Conservation (phyloP, 2,329 filamentous ascomycete genomes). For the Neoarthrinium moseri region DNA sequence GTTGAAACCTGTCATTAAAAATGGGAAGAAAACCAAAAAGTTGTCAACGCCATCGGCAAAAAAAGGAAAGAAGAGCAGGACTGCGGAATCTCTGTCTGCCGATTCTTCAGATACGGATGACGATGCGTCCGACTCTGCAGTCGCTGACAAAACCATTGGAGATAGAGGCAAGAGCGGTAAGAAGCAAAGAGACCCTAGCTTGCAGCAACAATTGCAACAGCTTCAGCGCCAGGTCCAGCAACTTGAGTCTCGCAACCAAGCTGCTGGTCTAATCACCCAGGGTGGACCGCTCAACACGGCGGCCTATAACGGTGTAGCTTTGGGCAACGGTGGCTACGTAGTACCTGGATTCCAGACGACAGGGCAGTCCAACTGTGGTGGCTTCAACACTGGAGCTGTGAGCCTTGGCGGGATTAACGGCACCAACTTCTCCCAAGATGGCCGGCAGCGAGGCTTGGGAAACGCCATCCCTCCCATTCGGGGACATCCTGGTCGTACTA, state of each 20-base stretch:
- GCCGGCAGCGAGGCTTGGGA: no score
- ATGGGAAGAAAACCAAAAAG: no score
- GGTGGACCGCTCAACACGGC: background rate
- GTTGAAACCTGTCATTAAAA: no score
- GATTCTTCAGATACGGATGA: constrained; percentile 19
- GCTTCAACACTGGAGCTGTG: background rate
- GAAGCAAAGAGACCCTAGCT: constrained; percentile 5
- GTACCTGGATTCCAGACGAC: no score
- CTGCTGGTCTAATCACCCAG: background rate
- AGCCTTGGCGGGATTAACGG: background rate
- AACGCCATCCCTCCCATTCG: no score
- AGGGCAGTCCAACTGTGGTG: no score
- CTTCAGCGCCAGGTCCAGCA: constrained; percentile 25
- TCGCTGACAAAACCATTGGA: background rate
- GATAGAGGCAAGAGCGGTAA: constrained; percentile 4
- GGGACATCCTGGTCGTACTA: no score
- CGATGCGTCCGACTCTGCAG: constrained; percentile 3
- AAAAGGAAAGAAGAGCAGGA: no score
- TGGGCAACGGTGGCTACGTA: background rate
- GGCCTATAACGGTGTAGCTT: background rate
- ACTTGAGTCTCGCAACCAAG: constrained; percentile 14
- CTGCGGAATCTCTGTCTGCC: no score
- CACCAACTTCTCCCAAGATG: no score
- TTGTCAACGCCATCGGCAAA: constrained; percentile 15
- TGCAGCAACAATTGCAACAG: constrained; percentile 18